These are phyloP conservation scores for Colletotrichum eleusines DNA, from an alignment of 2,329 filamentous ascomycete genomes.

Conservation along the genomic window DNA sequence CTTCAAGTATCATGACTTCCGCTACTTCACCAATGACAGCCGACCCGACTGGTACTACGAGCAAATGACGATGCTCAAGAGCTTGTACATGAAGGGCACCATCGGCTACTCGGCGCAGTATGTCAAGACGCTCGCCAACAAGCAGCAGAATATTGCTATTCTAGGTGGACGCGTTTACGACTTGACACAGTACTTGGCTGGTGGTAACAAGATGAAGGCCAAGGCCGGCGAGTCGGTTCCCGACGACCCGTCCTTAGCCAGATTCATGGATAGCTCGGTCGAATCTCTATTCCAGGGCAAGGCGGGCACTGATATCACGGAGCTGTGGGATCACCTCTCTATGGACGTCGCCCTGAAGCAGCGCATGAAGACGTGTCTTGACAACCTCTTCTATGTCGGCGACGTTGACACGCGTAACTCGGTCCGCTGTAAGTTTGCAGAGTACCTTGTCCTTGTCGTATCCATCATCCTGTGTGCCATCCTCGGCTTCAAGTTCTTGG, in stretches of 20 bases:
- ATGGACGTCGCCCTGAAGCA: slow-evolving; percentile 68
- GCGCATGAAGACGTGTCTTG: slow-evolving; percentile 84
- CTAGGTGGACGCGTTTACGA: slow-evolving; percentile 88
- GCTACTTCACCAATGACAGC: slow-evolving; percentile 82
- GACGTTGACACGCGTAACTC: slow-evolving; percentile 93
- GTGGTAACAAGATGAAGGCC: slow-evolving; percentile 75
- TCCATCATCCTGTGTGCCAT: slow-evolving; percentile 83
- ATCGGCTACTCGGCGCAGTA: slow-evolving; percentile 87
- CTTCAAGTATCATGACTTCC: slow-evolving; percentile 91
- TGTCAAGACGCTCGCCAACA: slow-evolving; percentile 74
- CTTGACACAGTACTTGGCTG: slow-evolving; percentile 83
- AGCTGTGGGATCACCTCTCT: slow-evolving; percentile 81
- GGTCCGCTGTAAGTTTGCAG: slow-evolving; percentile 84
- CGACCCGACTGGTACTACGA: slow-evolving; percentile 94
- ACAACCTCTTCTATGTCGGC: slow-evolving; percentile 95
- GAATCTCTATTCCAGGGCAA: slow-evolving; percentile 81
- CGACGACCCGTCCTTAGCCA: slow-evolving; percentile 62
- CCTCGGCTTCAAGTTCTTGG: slow-evolving; percentile 96
- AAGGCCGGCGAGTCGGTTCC: slow-evolving; percentile 64
- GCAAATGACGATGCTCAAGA: slow-evolving; percentile 82
- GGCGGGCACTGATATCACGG: slow-evolving; percentile 83
- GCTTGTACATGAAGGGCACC: slow-evolving; percentile 86
- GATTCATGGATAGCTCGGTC: slow-evolving; percentile 86
- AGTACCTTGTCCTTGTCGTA: slow-evolving; percentile 89
- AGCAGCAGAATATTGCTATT: slow-evolving; percentile 78